Evolutionary conservation across 192 early-diverging fungal genomes (phyloP).

Genomic region (Backusella sp.): DNA sequence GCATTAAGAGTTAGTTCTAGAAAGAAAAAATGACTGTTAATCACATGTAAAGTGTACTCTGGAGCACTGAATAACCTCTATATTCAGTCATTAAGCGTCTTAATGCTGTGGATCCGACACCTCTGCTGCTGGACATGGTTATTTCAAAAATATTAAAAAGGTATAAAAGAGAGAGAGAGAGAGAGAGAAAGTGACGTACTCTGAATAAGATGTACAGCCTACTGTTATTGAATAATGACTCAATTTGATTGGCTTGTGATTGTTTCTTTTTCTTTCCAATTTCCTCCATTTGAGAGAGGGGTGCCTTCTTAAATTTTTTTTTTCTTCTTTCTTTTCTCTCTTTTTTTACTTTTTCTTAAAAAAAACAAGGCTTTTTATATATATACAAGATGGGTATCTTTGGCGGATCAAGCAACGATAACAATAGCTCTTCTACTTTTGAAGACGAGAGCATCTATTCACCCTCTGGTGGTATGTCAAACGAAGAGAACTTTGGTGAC

Average conservation of each 20-base stretch:
- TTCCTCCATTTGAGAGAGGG: neutral
- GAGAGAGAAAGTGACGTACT: neutral
- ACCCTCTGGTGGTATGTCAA: neutral
- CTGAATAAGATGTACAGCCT: no score
- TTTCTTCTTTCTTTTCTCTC: neutral
- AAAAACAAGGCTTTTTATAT: neutral
- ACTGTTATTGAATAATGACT: neutral
- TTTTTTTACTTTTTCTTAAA: neutral
- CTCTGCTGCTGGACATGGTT: constrained; percentile 22
- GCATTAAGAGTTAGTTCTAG: constrained; percentile 84
- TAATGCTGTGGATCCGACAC: constrained; percentile 70
- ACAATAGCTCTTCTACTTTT: neutral
- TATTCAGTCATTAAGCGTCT: constrained; percentile 95
- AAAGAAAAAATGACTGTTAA: neutral
- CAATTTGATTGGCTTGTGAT: neutral
- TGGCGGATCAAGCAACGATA: neutral
- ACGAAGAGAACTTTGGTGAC: constrained; percentile 15
- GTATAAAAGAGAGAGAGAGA: neutral
- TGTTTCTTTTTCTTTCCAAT: neutral
- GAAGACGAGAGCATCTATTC: constrained; percentile 18
- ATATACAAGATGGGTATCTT: constrained; percentile 15
- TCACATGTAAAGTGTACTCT: neutral
- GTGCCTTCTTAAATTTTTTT: neutral
- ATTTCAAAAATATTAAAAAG: neutral
- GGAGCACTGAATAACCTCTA: constrained; percentile 50